A percentile compares a stretch with the other conserved stretches of the same genome.
These are phyloP conservation scores for Ligustrum vulgare DNA, from an alignment of 257 asterid species.

Conservation along the genomic window DNA sequence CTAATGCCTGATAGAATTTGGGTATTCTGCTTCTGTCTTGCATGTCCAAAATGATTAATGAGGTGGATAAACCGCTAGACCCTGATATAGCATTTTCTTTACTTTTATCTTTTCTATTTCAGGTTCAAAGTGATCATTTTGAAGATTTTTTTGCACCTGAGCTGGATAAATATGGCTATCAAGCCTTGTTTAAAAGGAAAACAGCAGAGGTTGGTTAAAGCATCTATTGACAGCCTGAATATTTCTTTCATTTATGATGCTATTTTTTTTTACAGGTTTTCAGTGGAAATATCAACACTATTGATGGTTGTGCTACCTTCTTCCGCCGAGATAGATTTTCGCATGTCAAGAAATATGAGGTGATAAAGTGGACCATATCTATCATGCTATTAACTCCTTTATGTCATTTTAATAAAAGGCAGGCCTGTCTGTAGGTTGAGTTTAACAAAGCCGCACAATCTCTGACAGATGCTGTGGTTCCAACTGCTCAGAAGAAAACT, in stretches of 20 bases:
- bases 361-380: constrained; percentile 21
- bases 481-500: constrained; percentile 72
- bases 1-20: constrained; percentile 14
- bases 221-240: constrained; percentile 9
- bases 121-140: constrained; percentile 95
- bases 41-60: neutral
- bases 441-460: constrained; percentile 99
- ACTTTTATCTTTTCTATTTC: constrained; percentile 20
- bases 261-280: constrained; percentile 52
- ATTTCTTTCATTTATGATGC: constrained; percentile 25
- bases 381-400: constrained; percentile 22
- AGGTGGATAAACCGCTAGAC: neutral
- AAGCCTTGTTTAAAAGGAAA: constrained; percentile 74
- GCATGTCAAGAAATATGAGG: constrained; percentile 97
- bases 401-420: constrained; percentile 13
- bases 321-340: constrained; percentile 97
- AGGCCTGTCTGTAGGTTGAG: constrained; percentile 65
- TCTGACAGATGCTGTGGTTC: constrained; percentile 76
- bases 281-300: constrained; percentile 48
- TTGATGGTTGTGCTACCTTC: constrained; percentile 98
- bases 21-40: neutral
- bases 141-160: constrained; percentile 94
- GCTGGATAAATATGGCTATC: constrained; percentile 96
- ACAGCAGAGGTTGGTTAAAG: constrained; percentile 78
- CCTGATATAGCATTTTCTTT: neutral